Conservation (phyloP, 208 protist genomes). For the Leishmania tarentolae region DNA sequence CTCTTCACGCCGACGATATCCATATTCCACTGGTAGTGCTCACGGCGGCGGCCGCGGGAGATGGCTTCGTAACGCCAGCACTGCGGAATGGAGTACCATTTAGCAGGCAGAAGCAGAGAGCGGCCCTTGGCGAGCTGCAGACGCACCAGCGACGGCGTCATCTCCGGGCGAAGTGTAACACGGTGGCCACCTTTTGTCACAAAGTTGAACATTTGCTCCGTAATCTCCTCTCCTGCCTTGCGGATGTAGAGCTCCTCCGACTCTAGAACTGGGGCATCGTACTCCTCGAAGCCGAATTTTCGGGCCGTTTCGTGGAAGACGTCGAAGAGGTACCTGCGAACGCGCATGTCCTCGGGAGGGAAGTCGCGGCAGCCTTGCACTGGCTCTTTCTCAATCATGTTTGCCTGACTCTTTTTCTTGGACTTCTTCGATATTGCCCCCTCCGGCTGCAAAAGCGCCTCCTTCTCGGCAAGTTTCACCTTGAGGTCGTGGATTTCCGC, state of each 20-base stretch:
- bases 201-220: constrained; percentile 97
- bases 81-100: constrained; percentile 96
- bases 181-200: constrained; percentile 91
- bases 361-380: constrained; percentile 96
- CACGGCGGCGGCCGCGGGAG: constrained; percentile 92
- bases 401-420: constrained; percentile 90
- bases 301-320: constrained; percentile 84
- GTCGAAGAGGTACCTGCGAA: constrained; percentile 91
- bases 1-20: constrained; percentile 94
- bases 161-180: constrained; percentile 95
- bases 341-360: constrained; percentile 94
- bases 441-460: constrained; percentile 43
- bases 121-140: constrained; percentile 90
- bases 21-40: constrained; percentile 98
- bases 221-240: constrained; percentile 97
- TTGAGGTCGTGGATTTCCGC: constrained; percentile 73
- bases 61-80: constrained; percentile 97
- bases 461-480: constrained; percentile 48
- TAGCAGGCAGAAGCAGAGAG: constrained; percentile 90
- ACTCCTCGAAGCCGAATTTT: constrained; percentile 95
- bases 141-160: constrained; percentile 95
- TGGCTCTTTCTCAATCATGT: constrained; percentile 91
- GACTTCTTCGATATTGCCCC: constrained; percentile 67
- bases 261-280: constrained; percentile 96
- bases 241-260: constrained; percentile 93